Conservation (phyloP, 2,329 filamentous ascomycete species). For the Hymenoscyphus albidus region DNA sequence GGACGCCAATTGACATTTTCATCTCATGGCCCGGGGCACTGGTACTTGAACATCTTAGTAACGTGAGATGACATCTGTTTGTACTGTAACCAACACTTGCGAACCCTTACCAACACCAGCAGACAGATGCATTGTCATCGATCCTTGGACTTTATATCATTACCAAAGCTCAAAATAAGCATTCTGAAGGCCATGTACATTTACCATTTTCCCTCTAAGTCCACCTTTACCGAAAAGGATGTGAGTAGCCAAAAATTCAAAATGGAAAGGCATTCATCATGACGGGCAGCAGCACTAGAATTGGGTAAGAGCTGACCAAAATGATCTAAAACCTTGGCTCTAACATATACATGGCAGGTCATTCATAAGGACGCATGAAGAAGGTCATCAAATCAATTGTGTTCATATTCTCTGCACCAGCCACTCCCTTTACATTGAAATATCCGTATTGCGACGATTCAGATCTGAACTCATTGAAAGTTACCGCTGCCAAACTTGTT, state of each 20-base stretch:
- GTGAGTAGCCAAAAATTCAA: neutral
- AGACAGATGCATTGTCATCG: no score
- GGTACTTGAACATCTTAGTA: no score
- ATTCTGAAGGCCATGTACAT: neutral
- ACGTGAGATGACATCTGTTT: no score
- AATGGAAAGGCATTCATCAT: constrained; percentile 15
- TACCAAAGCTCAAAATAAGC: neutral
- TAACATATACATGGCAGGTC: constrained; percentile 41
- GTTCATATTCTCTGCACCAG: constrained; percentile 8
- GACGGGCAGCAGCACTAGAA: constrained; percentile 15
- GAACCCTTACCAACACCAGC: no score
- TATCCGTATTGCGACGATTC: constrained; percentile 37
- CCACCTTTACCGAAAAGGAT: constrained; percentile 40
- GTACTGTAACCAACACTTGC: no score
- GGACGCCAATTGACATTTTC: no score
- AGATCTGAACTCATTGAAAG: constrained; percentile 37
- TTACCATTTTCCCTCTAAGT: constrained; percentile 32
- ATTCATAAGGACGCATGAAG: constrained; percentile 38
- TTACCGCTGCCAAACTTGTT: constrained; percentile 34
- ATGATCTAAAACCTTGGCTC: constrained; percentile 39
- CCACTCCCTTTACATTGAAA: constrained; percentile 31
- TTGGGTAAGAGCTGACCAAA: constrained; percentile 37
- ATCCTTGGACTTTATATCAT: neutral
- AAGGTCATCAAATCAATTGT: constrained; percentile 39
- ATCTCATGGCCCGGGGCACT: no score